These are phyloP conservation scores for Cyberlindnera lachancei DNA, from an alignment of 805 yeast genomes.

Conservation along the genomic window DNA sequence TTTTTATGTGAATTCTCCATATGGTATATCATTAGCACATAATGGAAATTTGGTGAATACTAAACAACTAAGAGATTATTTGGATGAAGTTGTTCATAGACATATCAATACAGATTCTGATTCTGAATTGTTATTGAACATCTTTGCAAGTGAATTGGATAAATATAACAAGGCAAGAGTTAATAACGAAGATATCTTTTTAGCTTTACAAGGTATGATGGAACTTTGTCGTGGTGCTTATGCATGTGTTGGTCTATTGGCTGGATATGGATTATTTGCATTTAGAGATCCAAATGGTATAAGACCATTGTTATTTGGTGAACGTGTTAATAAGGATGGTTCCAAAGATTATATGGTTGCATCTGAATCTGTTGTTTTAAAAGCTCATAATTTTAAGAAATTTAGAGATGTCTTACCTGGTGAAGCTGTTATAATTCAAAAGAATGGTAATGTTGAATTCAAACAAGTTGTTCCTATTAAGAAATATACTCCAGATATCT, in stretches of 20 bases:
- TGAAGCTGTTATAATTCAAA: conserved; percentile 91
- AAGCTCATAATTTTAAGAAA: conserved; percentile 78
- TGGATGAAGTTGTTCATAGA: conserved; percentile 92
- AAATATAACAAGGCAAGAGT: conserved; percentile 90
- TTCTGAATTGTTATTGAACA: conserved; percentile 81
- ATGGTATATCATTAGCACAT: conserved; percentile 85
- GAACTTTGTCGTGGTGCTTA: conserved; percentile 88
- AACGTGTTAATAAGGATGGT: conserved; percentile 64
- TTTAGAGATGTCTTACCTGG: conserved; percentile 88
- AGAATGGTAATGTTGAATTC: conserved; percentile 69
- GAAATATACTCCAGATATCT: conserved; percentile 88
- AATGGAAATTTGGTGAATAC: conserved; percentile 95
- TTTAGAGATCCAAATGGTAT: conserved; percentile 97
- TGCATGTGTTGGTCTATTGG: conserved; percentile 90
- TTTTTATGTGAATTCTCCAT: conserved; percentile 94
- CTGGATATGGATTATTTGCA: conserved; percentile 93
- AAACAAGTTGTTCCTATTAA: conserved; percentile 76
- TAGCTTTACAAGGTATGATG: conserved; percentile 79
- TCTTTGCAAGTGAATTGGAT: conserved; percentile 88
- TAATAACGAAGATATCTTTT: conserved; percentile 80
- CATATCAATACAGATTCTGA: conserved; percentile 97
- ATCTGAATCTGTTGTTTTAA: conserved; percentile 88
- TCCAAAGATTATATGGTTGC: conserved; percentile 86
- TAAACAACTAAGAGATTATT: conserved; percentile 60
- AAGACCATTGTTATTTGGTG: conserved; percentile 85